A percentile compares a stretch with the other conserved stretches of the same genome.
These are phyloP conservation scores for Cryptosporidium canis DNA, from an alignment of 169 alveolate species.

Conservation along the genomic window DNA sequence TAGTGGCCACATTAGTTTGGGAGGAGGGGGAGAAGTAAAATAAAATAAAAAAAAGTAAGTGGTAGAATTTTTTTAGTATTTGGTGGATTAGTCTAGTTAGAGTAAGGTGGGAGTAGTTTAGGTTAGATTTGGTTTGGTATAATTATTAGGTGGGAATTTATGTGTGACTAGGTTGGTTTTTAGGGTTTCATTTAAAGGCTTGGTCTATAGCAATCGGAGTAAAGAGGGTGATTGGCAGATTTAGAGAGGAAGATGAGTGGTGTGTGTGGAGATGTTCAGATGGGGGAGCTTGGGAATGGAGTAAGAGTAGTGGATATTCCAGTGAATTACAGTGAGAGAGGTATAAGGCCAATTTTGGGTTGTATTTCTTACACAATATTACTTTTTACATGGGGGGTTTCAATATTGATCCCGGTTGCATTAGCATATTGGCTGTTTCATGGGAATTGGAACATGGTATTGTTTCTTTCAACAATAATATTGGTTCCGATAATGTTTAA, in stretches of 20 bases:
- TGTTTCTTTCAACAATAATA: neutral
- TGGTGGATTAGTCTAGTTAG: too few relatives aligned
- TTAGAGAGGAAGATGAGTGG: neutral
- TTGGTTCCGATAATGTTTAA: constrained; percentile 8
- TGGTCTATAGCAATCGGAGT: too few relatives aligned
- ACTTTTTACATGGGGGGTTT: constrained; percentile 24
- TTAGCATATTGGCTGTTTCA: constrained; percentile 6
- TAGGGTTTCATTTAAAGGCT: too few relatives aligned
- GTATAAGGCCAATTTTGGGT: constrained; percentile 8
- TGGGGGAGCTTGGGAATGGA: neutral
- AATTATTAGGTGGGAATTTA: too few relatives aligned
- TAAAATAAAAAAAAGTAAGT: neutral
- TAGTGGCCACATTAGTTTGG: neutral
- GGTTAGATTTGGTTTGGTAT: neutral
- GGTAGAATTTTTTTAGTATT: too few relatives aligned
- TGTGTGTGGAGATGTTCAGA: neutral
- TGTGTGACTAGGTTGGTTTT: neutral
- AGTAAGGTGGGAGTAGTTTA: neutral
- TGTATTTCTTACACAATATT: constrained; percentile 43
- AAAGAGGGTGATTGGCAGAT: too few relatives aligned
- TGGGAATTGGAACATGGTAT: neutral
- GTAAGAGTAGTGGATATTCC: constrained; percentile 4
- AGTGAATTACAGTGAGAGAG: neutral
- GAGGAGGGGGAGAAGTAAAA: neutral
- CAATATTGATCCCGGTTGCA: constrained; percentile 31